Base-by-base conservation (phyloP, 78 protist species). In the Chrysochromulina parva region DNA sequence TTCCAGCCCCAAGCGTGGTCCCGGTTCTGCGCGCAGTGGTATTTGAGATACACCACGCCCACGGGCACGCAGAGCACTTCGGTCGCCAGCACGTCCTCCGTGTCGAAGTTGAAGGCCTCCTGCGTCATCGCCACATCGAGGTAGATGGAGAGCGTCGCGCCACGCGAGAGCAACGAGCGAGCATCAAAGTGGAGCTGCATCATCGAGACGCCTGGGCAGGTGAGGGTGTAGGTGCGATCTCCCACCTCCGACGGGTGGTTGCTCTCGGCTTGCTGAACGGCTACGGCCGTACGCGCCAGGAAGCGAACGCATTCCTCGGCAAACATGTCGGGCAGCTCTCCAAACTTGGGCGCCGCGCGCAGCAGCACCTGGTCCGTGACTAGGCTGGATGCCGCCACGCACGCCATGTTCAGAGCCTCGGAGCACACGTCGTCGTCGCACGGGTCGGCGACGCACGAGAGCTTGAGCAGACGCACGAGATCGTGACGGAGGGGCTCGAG, bases 1-100 rank as follows among this genome's bases (percentile, higher is more conserved):
- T 74, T 74, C 24, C 10, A 74, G 82, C 82, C 82, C 82, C 82
- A 74, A 17, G 82, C 82, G 55, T 19, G 82, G 14, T 74, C 82
- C 57, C 82, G 54, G 82, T 48, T 48, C 13, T 74, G 82, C 50
- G 9, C 55, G 55, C 55, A 38, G 28, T 3, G 13, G 55, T 74
- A 74, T 14, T 74, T 14, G 57, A 74, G 58, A 53, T 55, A 74
- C 11, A 74, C 82, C 7, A 53, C 14, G 13, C 3, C 9, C 14
- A 14, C 55, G 55, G 55, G 82, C 54, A 74, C 82, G 38, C 82
- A 74, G 19, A 74, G 24, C 4, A 26, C 11, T 13, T 74, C 55
- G 28, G 13, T 1, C 28, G 55, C 2, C 57, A 5, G 26, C 53
- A 48, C 3, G 11, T 48, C 82, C 28, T 74, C 82, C 26, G 28